phyloP scores from a whole-genome alignment of 805 yeast species.

The Teunomyces gatunensis region DNA sequence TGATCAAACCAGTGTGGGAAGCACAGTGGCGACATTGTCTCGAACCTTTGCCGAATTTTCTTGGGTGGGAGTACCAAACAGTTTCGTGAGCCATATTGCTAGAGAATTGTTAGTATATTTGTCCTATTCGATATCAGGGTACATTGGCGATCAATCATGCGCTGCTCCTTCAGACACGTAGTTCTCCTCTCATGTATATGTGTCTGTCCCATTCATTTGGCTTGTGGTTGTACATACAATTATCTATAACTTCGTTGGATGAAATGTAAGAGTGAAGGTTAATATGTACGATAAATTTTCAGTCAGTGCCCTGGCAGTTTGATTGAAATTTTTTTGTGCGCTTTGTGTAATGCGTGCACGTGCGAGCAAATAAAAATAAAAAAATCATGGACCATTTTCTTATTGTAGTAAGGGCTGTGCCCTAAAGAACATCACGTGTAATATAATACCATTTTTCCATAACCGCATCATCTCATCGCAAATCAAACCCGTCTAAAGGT shows the following conservation, averaged over 20 bases:
- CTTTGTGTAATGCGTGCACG: conserved; percentile 1
- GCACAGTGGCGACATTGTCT: conserved; percentile 99
- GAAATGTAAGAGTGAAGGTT: conserved; percentile 9
- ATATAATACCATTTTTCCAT: not conserved
- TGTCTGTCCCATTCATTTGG: conserved; percentile 1
- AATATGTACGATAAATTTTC: conserved; percentile 7
- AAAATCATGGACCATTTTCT: not conserved
- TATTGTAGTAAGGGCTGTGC: conserved; percentile 7
- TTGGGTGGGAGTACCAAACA: conserved; percentile 99
- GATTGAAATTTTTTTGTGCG: not conserved
- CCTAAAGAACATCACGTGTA: conserved; percentile 7
- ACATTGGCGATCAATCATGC: not conserved
- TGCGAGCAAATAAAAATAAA: not conserved
- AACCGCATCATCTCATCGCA: conserved; percentile 12
- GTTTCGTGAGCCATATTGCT: conserved; percentile 98
- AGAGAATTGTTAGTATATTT: conserved; percentile 31
- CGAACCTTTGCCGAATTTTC: conserved; percentile 99
- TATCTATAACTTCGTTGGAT: conserved; percentile 16
- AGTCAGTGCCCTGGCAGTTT: conserved; percentile 2
- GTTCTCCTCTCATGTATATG: not conserved
- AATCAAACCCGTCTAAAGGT: not conserved
- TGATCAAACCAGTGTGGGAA: conserved; percentile 98
- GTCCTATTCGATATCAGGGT: not conserved
- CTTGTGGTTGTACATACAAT: conserved; percentile 14
- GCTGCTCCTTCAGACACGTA: not conserved